Conservation (phyloP, 192 early-diverging fungal genomes). For the Diversispora eburnea region DNA sequence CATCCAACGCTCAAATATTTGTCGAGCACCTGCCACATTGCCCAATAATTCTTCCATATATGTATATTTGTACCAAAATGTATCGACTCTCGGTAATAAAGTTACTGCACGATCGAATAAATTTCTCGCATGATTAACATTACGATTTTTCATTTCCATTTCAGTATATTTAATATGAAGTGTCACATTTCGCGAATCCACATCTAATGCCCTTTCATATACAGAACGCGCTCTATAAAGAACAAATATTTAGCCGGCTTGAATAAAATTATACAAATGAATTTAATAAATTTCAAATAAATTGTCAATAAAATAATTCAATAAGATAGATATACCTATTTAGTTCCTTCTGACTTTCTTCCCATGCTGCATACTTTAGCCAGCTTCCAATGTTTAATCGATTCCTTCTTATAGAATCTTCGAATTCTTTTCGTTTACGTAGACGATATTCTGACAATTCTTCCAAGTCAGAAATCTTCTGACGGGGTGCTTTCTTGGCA, state of each 20-base stretch:
- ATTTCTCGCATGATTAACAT: slow-evolving; percentile 90
- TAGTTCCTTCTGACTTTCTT: slow-evolving; percentile 85
- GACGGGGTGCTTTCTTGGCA: slow-evolving; percentile 64
- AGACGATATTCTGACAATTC: slow-evolving; percentile 89
- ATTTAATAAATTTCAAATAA: not conserved
- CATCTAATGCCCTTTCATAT: slow-evolving; percentile 91
- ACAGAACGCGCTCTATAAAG: slow-evolving; percentile 67
- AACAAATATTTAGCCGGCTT: not conserved
- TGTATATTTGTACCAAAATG: slow-evolving; percentile 94
- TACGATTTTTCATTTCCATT: slow-evolving; percentile 97
- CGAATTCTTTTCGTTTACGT: slow-evolving; percentile 90
- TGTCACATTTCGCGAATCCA: slow-evolving; percentile 82
- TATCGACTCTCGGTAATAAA: slow-evolving; percentile 76
- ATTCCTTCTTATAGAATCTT: slow-evolving; percentile 85
- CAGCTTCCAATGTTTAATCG: slow-evolving; percentile 83
- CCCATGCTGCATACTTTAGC: slow-evolving; percentile 96
- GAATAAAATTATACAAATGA: not conserved
- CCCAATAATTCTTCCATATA: slow-evolving; percentile 98
- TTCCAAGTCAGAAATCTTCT: slow-evolving; percentile 89
- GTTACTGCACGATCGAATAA: slow-evolving; percentile 89
- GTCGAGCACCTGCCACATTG: slow-evolving; percentile 81
- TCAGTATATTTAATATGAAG: slow-evolving; percentile 93
- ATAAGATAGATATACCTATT: slow-evolving; percentile 51
- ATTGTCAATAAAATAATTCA: not conserved
- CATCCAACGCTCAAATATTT: slow-evolving; percentile 99